Conservation (phyloP, 345 rosid genomes). For the Isatis tinctoria region DNA sequence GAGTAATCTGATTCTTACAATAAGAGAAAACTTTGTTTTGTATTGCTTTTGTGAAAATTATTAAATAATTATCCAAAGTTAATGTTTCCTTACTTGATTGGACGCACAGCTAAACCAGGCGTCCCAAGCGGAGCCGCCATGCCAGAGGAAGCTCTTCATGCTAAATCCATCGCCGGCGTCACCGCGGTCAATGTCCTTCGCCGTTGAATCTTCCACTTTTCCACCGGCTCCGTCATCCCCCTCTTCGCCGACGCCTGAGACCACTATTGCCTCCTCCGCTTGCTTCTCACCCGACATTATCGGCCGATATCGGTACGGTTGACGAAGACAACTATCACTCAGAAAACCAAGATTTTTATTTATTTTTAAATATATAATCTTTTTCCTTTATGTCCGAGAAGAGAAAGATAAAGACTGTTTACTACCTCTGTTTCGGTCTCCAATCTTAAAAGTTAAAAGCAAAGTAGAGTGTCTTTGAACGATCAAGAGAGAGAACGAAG, state of each 20-base stretch:
- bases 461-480: not conserved
- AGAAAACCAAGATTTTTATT: not conserved
- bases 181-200: conserved; percentile 18
- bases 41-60: not conserved
- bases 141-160: conserved; percentile 79
- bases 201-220: conserved; percentile 25
- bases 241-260: conserved; percentile 47
- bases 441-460: not conserved
- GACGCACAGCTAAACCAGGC: conserved; percentile 99
- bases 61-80: not conserved
- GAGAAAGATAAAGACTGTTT: conserved; percentile 4
- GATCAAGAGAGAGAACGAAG: not conserved
- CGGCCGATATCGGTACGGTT: not conserved
- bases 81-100: conserved; percentile 55
- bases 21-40: conserved; percentile 3
- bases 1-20: conserved; percentile 41
- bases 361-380: not conserved
- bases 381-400: conserved; percentile 2
- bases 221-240: conserved; percentile 27
- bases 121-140: conserved; percentile 98
- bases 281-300: conserved; percentile 81
- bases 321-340: not conserved
- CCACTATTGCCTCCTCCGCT: conserved; percentile 86
- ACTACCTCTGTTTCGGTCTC: conserved; percentile 1
- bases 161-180: conserved; percentile 33